Evolutionary conservation across 768 basidiomycete genomes (phyloP).

Genomic region (Obba rivulosa): DNA sequence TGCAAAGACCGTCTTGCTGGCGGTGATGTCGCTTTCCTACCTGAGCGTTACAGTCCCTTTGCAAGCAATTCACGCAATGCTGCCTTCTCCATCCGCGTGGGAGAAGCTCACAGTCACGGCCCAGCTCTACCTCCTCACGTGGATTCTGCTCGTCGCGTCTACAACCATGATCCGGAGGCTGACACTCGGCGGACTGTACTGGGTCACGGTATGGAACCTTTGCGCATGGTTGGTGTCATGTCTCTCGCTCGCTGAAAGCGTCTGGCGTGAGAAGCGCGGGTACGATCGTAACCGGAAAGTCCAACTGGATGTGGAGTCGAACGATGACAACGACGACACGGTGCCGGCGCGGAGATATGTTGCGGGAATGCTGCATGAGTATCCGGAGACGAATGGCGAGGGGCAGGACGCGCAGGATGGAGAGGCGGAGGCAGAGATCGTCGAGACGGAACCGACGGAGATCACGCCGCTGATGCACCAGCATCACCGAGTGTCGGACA

Average conservation of each 20-base stretch:
- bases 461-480: conserved; percentile 49
- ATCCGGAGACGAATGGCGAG: conserved; percentile 13
- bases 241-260: conserved; percentile 33
- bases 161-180: conserved; percentile 39
- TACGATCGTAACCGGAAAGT: conserved; percentile 10
- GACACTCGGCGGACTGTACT: conserved; percentile 50
- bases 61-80: conserved; percentile 25
- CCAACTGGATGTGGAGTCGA: conserved; percentile 9
- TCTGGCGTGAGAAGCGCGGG: conserved; percentile 15
- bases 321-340: conserved; percentile 8
- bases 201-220: conserved; percentile 50
- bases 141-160: conserved; percentile 49
- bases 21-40: conserved; percentile 46
- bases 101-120: conserved; percentile 49
- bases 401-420: conserved; percentile 3
- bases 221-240: conserved; percentile 37
- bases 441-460: conserved; percentile 44
- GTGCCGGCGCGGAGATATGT: conserved; percentile 13
- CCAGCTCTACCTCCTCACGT: conserved; percentile 53
- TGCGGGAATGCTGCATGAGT: conserved; percentile 19
- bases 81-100: conserved; percentile 30
- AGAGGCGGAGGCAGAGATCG: conserved; percentile 13
- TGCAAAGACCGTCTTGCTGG: conserved; percentile 44
- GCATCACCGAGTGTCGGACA: conserved; percentile 15
- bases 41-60: conserved; percentile 40